phyloP scores from a whole-genome alignment of 305 asterid species.

The Solanum hybrid region DNA sequence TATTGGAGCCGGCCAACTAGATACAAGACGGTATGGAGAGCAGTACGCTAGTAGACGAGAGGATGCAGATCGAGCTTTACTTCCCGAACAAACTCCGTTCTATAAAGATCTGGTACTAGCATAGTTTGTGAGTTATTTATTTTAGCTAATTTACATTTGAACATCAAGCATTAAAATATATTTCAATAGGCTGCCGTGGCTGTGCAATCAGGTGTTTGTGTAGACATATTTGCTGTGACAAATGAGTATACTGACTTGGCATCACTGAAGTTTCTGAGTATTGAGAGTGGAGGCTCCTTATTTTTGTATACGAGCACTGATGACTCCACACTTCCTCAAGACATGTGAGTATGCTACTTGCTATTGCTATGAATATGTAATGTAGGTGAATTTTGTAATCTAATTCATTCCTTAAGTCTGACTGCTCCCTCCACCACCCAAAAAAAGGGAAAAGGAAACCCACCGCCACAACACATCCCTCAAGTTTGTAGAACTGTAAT shows the following conservation, averaged over 20 bases:
- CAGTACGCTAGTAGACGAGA: constrained; percentile 99
- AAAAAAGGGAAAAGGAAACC: background rate
- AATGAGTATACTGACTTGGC: constrained; percentile 98
- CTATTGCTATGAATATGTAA: constrained; percentile 8
- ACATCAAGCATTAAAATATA: constrained; percentile 24
- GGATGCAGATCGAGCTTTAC: constrained; percentile 96
- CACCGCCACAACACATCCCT: background rate
- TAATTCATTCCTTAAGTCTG: background rate
- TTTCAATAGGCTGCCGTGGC: constrained; percentile 90
- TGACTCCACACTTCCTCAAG: constrained; percentile 98
- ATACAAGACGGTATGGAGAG: constrained; percentile 92
- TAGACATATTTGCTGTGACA: constrained; percentile 94
- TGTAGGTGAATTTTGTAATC: background rate
- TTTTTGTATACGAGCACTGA: constrained; percentile 85
- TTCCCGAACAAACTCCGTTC: constrained; percentile 97
- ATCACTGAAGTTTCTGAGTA: constrained; percentile 90
- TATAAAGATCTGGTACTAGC: constrained; percentile 83
- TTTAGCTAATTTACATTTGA: constrained; percentile 16
- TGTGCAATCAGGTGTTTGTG: constrained; percentile 97
- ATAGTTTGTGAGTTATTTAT: constrained; percentile 4
- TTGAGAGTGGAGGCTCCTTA: constrained; percentile 97
- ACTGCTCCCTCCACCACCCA: too few relatives aligned
- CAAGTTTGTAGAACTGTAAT: background rate
- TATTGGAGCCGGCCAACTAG: constrained; percentile 95
- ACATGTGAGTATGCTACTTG: constrained; percentile 60